Evolutionary conservation across 108 stramenopile genomes (phyloP).

Genomic region (Cyclotella atomus): DNA sequence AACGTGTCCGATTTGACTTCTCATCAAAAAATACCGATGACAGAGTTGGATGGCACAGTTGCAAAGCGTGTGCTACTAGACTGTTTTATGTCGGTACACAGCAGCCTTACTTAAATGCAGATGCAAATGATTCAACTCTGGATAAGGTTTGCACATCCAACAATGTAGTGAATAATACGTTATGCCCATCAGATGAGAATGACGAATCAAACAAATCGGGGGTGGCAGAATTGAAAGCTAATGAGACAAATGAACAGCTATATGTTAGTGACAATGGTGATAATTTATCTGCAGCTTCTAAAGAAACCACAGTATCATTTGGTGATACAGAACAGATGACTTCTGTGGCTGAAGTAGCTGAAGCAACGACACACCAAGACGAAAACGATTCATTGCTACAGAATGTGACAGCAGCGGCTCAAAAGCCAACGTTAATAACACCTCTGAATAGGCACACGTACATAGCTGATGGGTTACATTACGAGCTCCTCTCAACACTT

Average conservation of each 20-base stretch:
- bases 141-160: too few relatives aligned
- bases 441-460: slow-evolving; percentile 62
- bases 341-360: not conserved
- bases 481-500: slow-evolving; percentile 64
- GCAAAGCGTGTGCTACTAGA: slow-evolving; percentile 49
- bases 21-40: slow-evolving; percentile 1
- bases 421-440: slow-evolving; percentile 41
- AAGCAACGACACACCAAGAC: not conserved
- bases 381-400: not conserved
- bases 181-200: too few relatives aligned
- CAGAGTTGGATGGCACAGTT: slow-evolving; percentile 16
- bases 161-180: too few relatives aligned
- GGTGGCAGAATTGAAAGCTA: not conserved
- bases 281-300: not conserved
- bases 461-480: slow-evolving; percentile 77
- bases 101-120: not conserved
- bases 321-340: too few relatives aligned
- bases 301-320: not conserved
- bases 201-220: not conserved
- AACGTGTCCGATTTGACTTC: not conserved
- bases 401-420: not conserved
- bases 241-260: too few relatives aligned
- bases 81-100: slow-evolving; percentile 60
- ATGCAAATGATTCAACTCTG: not conserved
- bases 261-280: not conserved